Conservation (phyloP, 208 protist genomes). For the Trypanosoma vivax region DNA sequence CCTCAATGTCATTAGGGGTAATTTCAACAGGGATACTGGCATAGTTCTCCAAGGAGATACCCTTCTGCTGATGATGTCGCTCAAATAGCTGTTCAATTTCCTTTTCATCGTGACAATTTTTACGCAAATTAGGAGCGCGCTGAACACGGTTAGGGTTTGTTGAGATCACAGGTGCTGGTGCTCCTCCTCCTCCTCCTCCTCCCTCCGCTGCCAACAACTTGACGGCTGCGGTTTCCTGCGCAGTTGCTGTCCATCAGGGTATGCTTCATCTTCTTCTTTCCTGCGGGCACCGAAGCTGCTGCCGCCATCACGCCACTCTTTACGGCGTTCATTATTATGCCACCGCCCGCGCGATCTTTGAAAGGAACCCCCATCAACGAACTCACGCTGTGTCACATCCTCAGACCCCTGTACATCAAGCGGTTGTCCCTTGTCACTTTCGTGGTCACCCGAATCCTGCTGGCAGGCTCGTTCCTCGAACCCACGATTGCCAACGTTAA, state of each 20-base stretch:
- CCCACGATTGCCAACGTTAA: not conserved
- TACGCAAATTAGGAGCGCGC: conserved; percentile 61
- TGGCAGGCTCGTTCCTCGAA: not conserved
- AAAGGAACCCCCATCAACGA: conserved; percentile 9
- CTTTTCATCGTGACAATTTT: conserved; percentile 63
- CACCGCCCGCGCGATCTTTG: conserved; percentile 6
- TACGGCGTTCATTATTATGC: not conserved
- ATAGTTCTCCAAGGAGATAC: conserved; percentile 83
- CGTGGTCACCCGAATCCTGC: not conserved
- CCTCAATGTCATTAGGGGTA: conserved; percentile 61
- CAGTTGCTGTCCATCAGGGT: conserved; percentile 6
- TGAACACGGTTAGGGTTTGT: conserved; percentile 29
- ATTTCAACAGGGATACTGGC: conserved; percentile 79
- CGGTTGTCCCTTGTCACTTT: no score
- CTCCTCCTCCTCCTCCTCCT: not conserved
- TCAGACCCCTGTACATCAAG: not conserved
- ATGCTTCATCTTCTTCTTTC: not conserved
- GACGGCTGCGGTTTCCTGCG: conserved; percentile 1
- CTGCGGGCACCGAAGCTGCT: conserved; percentile 3
- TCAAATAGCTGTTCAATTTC: conserved; percentile 69
- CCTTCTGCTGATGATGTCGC: conserved; percentile 64
- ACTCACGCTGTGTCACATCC: not conserved
- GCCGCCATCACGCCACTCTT: conserved; percentile 19
- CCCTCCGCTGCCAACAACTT: not conserved
- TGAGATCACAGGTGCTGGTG: conserved; percentile 5